Base-by-base conservation (phyloP, 345 rosid genomes). In the Eucalyptus sideroxylon region DNA sequence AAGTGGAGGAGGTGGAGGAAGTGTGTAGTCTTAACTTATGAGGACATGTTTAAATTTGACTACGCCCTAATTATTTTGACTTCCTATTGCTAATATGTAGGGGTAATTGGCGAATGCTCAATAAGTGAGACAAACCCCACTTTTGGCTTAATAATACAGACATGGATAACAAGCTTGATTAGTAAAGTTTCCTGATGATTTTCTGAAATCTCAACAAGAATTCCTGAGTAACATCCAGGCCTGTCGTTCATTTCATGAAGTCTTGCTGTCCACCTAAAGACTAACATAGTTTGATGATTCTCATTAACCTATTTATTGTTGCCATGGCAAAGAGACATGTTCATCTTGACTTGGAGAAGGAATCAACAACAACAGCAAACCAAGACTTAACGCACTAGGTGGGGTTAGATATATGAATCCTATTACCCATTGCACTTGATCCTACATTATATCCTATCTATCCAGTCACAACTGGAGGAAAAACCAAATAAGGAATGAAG, bases 221-320 rank as follows among this genome's bases (percentile, higher is more conserved):
- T 65, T 65, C 40, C 40, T 16, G 40, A 65, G 77, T 65, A n/a
- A 65, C 0, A 65, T 65, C 40, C 1, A 65, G 37, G 77, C 21
- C 21, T 0, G 1, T 65, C 6, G 1, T n/a, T 65, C 40, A 16
- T 65, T 1, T 65, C 40, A n/a, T 65, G 1, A 65, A 65, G 40
- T 65, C 40, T 65, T 7, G 40, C 1, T 65, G 19, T 0, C 77
- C 77, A 3, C 77, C 40, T 1, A 15, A 65, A 1, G 6, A 65
- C 77, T 65, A 65, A n/a, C 37, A 65, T 65, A 65, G 77, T 65
- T 65, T n/a, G 37, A n/a, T 65, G 77, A 14, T 65, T 65, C 77
- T 7, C 40, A 1, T 65, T 65, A 65, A 31, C 37, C 21, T 65
- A 1, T 65, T 0, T n/a, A 65, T 65, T 1, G 23, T n/a, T 65